A percentile compares a stretch with the other conserved stretches of the same genome.
phyloP scores from a whole-genome alignment of 345 rosid species.

The Mercurialis annua region DNA sequence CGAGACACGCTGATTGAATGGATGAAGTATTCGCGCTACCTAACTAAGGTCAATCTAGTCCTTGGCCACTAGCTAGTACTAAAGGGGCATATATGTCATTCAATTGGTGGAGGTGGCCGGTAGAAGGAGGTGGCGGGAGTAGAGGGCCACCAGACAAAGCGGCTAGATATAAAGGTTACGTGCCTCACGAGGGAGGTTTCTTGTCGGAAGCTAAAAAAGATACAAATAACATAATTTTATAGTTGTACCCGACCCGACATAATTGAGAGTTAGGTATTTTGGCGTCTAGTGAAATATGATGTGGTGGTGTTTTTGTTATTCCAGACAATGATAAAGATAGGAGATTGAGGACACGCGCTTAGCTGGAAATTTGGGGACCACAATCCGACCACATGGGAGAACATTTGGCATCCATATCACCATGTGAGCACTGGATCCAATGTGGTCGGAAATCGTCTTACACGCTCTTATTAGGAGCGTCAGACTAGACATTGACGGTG shows the following conservation, averaged over 20 bases:
- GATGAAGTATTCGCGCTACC: too few species aligned
- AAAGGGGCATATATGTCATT: background rate
- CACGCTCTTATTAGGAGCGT: conserved; percentile 19
- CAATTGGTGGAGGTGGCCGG: background rate
- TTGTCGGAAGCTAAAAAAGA: background rate
- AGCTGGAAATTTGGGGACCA: conserved; percentile 24
- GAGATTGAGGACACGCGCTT: conserved; percentile 34
- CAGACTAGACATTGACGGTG: background rate
- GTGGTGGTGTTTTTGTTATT: conserved; percentile 6
- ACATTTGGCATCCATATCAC: conserved; percentile 21
- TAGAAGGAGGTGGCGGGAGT: background rate
- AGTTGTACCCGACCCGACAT: conserved; percentile 3
- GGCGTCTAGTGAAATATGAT: background rate
- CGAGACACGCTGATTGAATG: too few species aligned
- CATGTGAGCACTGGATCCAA: conserved; percentile 27
- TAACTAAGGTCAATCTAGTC: background rate
- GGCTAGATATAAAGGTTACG: conserved; percentile 14
- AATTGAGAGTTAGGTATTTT: conserved; percentile 3
- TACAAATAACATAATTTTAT: background rate
- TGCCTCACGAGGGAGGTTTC: conserved; percentile 7
- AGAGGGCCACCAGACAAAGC: conserved; percentile 10
- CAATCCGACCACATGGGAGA: conserved; percentile 23
- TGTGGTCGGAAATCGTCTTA: conserved; percentile 8
- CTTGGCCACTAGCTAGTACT: background rate
- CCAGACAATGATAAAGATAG: conserved; percentile 12